phyloP scores from a whole-genome alignment of 2,329 filamentous ascomycete species.

The Epichloe sp. region DNA sequence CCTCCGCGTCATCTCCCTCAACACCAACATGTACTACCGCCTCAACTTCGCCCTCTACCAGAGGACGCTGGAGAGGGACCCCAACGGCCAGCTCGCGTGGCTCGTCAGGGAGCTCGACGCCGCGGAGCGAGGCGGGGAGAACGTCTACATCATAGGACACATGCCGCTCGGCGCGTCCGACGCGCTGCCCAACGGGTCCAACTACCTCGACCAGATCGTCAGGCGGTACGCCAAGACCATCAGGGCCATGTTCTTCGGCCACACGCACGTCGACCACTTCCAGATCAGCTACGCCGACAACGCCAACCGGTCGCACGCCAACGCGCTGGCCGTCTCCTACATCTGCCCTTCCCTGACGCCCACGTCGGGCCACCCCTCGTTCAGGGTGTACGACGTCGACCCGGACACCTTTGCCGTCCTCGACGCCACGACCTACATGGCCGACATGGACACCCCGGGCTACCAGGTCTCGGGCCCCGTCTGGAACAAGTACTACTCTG shows the following conservation, averaged over 20 bases:
- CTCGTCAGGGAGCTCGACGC: slow-evolving; percentile 37
- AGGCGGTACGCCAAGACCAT: slow-evolving; percentile 39
- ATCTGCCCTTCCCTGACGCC: slow-evolving; percentile 40
- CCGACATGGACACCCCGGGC: slow-evolving; percentile 30
- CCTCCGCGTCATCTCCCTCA: slow-evolving; percentile 44
- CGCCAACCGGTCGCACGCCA: slow-evolving; percentile 22
- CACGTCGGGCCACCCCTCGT: slow-evolving; percentile 39
- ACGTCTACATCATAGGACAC: slow-evolving; percentile 44
- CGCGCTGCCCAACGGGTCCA: slow-evolving; percentile 35
- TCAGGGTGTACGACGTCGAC: slow-evolving; percentile 44
- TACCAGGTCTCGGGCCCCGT: slow-evolving; percentile 29
- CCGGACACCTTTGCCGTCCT: slow-evolving; percentile 40
- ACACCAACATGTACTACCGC: slow-evolving; percentile 47
- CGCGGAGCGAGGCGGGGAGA: slow-evolving; percentile 36
- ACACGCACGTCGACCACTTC: slow-evolving; percentile 44
- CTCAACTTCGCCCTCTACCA: slow-evolving; percentile 44
- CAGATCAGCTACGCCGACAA: slow-evolving; percentile 41
- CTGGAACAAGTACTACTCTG: slow-evolving; percentile 43
- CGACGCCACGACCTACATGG: slow-evolving; percentile 40
- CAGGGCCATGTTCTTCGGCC: slow-evolving; percentile 41
- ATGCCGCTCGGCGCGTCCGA: slow-evolving; percentile 38
- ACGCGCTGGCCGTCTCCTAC: slow-evolving; percentile 35
- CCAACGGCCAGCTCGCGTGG: slow-evolving; percentile 38
- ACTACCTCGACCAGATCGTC: slow-evolving; percentile 38
- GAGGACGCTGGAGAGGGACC: slow-evolving; percentile 33